A percentile compares a stretch with the other conserved stretches of the same genome.
Conservation (phyloP, 2,329 filamentous ascomycete genomes). For the Aschersonia sp. region DNA sequence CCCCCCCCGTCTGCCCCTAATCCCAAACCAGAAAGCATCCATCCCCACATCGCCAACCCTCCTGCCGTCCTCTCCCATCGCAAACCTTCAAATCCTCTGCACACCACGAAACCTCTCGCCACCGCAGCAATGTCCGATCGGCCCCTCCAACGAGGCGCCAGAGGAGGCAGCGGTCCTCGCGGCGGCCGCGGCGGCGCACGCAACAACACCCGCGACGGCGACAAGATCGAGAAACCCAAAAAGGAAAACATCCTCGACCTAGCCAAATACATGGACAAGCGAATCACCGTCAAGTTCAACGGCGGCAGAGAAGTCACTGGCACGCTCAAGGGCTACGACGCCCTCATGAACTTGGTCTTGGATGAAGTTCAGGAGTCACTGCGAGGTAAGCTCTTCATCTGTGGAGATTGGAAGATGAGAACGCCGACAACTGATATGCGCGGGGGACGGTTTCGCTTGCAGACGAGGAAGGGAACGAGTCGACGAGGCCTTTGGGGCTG, state of each 20-base stretch:
- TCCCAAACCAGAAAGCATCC: no score
- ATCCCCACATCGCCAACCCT: no score
- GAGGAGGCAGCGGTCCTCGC: constrained; percentile 25
- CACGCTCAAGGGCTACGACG: constrained; percentile 87
- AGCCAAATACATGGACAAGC: constrained; percentile 93
- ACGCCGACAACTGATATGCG: not conserved
- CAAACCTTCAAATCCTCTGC: no score
- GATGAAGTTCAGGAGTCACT: constrained; percentile 88
- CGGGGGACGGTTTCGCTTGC: not conserved
- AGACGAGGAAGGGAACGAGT: constrained; percentile 92
- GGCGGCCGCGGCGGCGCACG: constrained; percentile 29
- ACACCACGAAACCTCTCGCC: no score
- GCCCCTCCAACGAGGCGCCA: constrained; percentile 30
- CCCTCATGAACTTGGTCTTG: constrained; percentile 93
- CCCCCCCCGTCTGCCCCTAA: no score
- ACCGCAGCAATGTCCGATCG: constrained; percentile 31
- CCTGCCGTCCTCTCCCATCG: no score
- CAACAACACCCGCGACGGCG: constrained; percentile 20
- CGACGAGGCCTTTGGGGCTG: constrained; percentile 65
- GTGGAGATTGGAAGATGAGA: not conserved
- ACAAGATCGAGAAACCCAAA: constrained; percentile 65
- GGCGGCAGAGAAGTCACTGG: constrained; percentile 85
- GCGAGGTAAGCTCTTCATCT: constrained; percentile 46
- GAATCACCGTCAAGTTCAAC: constrained; percentile 91
- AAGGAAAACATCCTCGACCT: constrained; percentile 98